Base-by-base conservation (phyloP, 2,329 filamentous ascomycete genomes). In the Ascochyta rabiei region DNA sequence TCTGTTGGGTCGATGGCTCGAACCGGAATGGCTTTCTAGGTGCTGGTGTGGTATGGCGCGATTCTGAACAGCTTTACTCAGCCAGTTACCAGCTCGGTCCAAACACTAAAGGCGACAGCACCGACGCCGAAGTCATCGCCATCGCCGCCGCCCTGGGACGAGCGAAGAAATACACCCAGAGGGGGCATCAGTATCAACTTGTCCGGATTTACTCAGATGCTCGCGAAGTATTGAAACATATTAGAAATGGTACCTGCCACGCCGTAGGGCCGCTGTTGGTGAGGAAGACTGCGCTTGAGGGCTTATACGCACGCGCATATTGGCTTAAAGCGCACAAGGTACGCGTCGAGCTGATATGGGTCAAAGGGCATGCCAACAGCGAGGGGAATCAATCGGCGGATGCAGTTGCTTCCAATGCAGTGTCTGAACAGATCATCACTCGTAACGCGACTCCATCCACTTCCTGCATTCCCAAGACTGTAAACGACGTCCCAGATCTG, bases 141-240 rank as follows among this genome's bases (percentile, higher is more conserved):
- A 53, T 63, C 13, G 56, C 42, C 5, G 58, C 53, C 16, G 58
- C 57, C 0, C 24, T 61, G 15, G 34, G 38, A 1, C 30, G 15
- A 10, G 57, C 57, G 18, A 52, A 42, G 33, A 41, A 26, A 1
- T 13, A 3, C 0, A 19, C 48, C 1, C 7, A 45, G 10, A 10
- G n/a, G 4, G 39, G 41, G 5, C 23, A 6, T 10, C 7, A 19
- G 13, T 10, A 53, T 1, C 13, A 34, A 15, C 26, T 49, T 4
- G 47, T 60, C 1, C 40, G 57, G 3, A 34, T 62, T 15, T 62
- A 47, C 39, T 39, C 60, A 0, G 57, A 60, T 5, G 16, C 52
- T 0, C 24, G 9, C 9, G 2, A 0, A 1, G 10, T 52, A 1
- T 21, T 57, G 8, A 1, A 5, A 1, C 12, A 10, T 2, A 19